phyloP scores from a whole-genome alignment of 2,329 filamentous ascomycete genomes.

The Monosporascus sp. region DNA sequence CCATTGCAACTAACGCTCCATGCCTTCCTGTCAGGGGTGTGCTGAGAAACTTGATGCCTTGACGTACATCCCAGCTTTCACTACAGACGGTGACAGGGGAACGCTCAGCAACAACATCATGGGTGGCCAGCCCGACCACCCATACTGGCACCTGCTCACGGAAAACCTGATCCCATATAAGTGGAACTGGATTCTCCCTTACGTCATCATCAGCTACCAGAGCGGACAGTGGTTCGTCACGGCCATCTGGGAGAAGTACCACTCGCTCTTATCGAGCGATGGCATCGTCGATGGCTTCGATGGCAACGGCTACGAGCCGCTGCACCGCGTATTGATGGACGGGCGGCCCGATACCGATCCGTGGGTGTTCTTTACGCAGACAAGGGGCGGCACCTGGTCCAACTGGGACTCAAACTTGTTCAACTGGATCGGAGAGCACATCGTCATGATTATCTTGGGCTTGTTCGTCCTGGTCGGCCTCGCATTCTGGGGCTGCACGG shows the following conservation, averaged over 20 bases:
- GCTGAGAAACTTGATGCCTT: slow-evolving; percentile 60
- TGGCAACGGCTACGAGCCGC: slow-evolving; percentile 6
- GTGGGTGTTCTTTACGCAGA: slow-evolving; percentile 25
- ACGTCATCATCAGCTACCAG: slow-evolving; percentile 70
- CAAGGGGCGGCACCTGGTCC: slow-evolving; percentile 21
- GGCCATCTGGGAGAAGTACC: slow-evolving; percentile 65
- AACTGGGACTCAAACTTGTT: slow-evolving; percentile 26
- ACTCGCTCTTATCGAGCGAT: slow-evolving; percentile 11
- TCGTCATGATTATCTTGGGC: slow-evolving; percentile 9
- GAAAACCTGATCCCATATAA: slow-evolving; percentile 59
- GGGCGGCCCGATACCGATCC: slow-evolving; percentile 15
- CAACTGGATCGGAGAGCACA: slow-evolving; percentile 21
- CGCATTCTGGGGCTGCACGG: not conserved
- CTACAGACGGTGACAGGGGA: slow-evolving; percentile 41
- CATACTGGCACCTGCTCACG: slow-evolving; percentile 64
- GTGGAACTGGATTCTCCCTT: slow-evolving; percentile 62
- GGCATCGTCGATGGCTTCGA: slow-evolving; percentile 17
- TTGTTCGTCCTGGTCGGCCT: not conserved
- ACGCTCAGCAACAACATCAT: slow-evolving; percentile 58
- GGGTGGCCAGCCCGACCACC: slow-evolving; percentile 61
- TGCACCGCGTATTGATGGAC: slow-evolving; percentile 24
- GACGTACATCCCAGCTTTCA: slow-evolving; percentile 61
- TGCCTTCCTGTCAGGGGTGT: slow-evolving; percentile 49
- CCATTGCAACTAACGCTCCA: not conserved
- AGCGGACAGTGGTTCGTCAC: slow-evolving; percentile 66